A percentile compares a stretch with the other conserved stretches of the same genome.
Conservation (phyloP, 768 basidiomycete genomes). For the Trametes coccinea region DNA sequence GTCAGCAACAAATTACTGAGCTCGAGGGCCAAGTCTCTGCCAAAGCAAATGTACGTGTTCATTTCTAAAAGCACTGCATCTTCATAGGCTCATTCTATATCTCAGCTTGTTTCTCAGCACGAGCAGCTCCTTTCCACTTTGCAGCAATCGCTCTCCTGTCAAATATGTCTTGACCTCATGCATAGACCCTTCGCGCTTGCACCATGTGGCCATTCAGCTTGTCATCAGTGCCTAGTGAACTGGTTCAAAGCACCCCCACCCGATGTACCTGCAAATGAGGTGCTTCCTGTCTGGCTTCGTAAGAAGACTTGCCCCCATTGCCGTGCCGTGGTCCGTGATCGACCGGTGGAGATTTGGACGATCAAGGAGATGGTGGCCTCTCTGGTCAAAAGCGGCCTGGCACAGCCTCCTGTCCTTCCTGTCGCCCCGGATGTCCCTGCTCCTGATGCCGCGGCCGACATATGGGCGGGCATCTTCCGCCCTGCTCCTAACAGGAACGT, state of each 20-base stretch:
- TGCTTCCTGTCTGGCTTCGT: constrained; percentile 33
- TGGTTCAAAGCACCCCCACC: constrained; percentile 62
- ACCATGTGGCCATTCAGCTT: constrained; percentile 75
- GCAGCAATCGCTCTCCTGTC: constrained; percentile 69
- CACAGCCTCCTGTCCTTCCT: constrained; percentile 22
- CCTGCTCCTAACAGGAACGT: neutral
- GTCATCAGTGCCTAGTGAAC: constrained; percentile 67
- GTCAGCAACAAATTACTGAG: constrained; percentile 2
- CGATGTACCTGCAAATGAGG: constrained; percentile 17
- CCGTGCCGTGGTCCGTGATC: constrained; percentile 42
- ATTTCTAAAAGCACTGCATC: neutral
- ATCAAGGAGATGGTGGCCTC: constrained; percentile 48
- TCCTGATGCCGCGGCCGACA: constrained; percentile 43
- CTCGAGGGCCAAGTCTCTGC: constrained; percentile 12
- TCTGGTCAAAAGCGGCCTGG: constrained; percentile 55
- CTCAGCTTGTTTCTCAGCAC: constrained; percentile 44
- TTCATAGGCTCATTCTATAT: neutral
- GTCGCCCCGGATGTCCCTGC: constrained; percentile 23
- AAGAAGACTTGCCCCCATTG: constrained; percentile 49
- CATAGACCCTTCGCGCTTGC: constrained; percentile 72
- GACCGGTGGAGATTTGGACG: constrained; percentile 50
- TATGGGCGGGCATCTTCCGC: constrained; percentile 68
- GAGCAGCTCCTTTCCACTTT: constrained; percentile 53
- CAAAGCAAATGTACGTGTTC: constrained; percentile 13
- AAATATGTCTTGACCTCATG: constrained; percentile 77